Evolutionary conservation across 352 stramenopile genomes (phyloP), one percentile per base, ranked within the genome.

Genomic region (Pythium biforme): DNA sequence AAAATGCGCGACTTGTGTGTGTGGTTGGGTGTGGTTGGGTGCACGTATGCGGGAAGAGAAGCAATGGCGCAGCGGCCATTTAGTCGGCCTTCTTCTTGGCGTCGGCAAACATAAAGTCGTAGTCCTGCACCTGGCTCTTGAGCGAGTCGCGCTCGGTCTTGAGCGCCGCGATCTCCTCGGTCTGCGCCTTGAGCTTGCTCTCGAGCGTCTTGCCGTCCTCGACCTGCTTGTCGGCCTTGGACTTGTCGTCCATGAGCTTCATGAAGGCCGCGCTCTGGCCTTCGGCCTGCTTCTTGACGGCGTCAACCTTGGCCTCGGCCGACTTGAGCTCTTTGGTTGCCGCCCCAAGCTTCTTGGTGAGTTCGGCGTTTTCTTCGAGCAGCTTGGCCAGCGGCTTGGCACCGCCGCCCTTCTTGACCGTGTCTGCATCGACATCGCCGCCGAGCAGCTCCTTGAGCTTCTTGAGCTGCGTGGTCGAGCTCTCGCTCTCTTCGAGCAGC

Each of bases 81-180:
- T 86, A 94, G 46, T 89, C 75, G 1, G 83, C 83, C 57, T 94
- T 94, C 74, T 94, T 94, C 74, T 90, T 91, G 41, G 83, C 85
- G 17, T 94, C 85, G 7, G 85, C 76, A 73, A 94, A 94, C 85
- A 94, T 94, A 57, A 94, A 94, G 70, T 94, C 85, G 64, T 94
- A 94, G 67, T 94, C 85, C 57, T 94, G 83, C 50, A 94, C 83
- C 66, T 94, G 85, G 46, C 45, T 79, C 78, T 86, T 89, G 51
- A 94, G 72, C 19, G 83, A 65, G 54, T 92, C 85, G 51, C 83
- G 67, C 37, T 94, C 85, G 9, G 66, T 73, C 62, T 64, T 82
- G 19, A 94, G 68, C 19, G 72, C 73, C 15, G 64, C 63, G 45
- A 91, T 74, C 68, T 86, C 62, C 20, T 79, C 59, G 9, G 61